Evolutionary conservation across 768 basidiomycete genomes (phyloP).

Genomic region (Amylocystis lapponica): DNA sequence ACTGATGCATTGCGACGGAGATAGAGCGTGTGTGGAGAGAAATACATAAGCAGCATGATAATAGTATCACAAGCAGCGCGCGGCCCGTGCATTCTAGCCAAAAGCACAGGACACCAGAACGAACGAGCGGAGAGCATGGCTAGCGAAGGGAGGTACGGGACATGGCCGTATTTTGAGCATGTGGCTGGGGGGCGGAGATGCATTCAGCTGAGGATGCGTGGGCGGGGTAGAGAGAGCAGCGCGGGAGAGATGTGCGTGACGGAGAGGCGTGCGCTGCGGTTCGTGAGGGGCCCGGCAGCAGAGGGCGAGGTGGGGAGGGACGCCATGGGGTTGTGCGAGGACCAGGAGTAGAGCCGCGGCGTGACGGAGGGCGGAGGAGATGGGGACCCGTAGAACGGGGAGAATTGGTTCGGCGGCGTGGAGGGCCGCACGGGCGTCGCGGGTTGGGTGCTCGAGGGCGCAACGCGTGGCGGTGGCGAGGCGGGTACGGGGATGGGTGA

Average conservation of each 20-base stretch:
- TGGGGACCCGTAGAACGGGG: constrained; percentile 27
- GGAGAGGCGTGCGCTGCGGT: constrained; percentile 53
- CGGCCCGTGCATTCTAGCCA: background rate
- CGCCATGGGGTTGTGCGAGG: constrained; percentile 21
- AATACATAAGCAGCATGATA: background rate
- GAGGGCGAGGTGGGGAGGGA: constrained; percentile 30
- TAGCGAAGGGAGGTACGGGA: too few relatives aligned
- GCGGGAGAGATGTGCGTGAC: constrained; percentile 48
- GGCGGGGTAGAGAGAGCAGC: background rate
- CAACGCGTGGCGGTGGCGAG: background rate
- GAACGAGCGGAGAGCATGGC: background rate
- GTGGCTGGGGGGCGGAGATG: background rate
- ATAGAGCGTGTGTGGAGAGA: background rate
- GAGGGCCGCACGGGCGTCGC: constrained; percentile 18
- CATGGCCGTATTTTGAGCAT: background rate
- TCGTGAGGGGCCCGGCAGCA: constrained; percentile 43
- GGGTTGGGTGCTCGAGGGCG: constrained; percentile 4
- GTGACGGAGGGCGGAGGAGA: constrained; percentile 53
- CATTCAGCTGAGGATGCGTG: background rate
- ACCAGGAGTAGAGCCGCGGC: constrained; percentile 55
- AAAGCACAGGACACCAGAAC: background rate
- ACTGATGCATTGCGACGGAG: background rate
- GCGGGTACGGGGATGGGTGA: constrained; percentile 5
- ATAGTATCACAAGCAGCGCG: background rate
- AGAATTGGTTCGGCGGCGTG: constrained; percentile 27